phyloP scores from a whole-genome alignment of 331 rosid species.

The Erythrophleum ivorense region DNA sequence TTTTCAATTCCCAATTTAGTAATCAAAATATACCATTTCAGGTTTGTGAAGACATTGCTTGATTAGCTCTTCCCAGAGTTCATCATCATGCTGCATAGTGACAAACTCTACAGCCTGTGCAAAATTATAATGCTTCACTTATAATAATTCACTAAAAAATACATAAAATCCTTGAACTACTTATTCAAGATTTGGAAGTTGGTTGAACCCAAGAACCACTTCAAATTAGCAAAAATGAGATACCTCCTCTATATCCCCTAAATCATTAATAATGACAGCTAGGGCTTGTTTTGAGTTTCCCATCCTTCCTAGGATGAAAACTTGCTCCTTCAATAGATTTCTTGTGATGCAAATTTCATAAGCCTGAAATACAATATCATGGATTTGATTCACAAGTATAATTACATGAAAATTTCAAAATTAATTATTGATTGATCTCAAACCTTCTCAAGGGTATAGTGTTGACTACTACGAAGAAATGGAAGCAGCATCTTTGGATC shows the following conservation, averaged over 20 bases:
- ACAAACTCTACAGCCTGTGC: constrained; percentile 86
- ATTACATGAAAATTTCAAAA: background rate
- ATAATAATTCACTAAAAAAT: background rate
- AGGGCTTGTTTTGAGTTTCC: constrained; percentile 86
- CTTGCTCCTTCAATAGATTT: constrained; percentile 78
- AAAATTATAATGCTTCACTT: constrained; percentile 31
- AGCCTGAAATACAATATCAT: constrained; percentile 61
- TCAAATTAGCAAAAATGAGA: constrained; percentile 33
- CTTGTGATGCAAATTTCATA: constrained; percentile 65
- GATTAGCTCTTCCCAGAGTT: constrained; percentile 88
- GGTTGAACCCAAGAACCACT: constrained; percentile 19
- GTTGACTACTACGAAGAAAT: constrained; percentile 87
- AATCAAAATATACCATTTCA: constrained; percentile 66
- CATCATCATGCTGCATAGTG: constrained; percentile 84
- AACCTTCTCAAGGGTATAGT: constrained; percentile 89
- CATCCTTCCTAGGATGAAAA: constrained; percentile 91
- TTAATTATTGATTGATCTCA: constrained; percentile 32
- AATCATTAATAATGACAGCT: constrained; percentile 69
- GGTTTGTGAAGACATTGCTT: constrained; percentile 82
- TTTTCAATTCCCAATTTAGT: constrained; percentile 17
- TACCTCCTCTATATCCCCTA: constrained; percentile 94
- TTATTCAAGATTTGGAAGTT: constrained; percentile 5
- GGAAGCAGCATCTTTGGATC: constrained; percentile 87
- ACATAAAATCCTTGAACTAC: constrained; percentile 5
- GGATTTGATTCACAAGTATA: constrained; percentile 32